Evolutionary conservation across 1,139 yeast species (phyloP).

Genomic region (Hemisphaericaspora lyxosophila): DNA sequence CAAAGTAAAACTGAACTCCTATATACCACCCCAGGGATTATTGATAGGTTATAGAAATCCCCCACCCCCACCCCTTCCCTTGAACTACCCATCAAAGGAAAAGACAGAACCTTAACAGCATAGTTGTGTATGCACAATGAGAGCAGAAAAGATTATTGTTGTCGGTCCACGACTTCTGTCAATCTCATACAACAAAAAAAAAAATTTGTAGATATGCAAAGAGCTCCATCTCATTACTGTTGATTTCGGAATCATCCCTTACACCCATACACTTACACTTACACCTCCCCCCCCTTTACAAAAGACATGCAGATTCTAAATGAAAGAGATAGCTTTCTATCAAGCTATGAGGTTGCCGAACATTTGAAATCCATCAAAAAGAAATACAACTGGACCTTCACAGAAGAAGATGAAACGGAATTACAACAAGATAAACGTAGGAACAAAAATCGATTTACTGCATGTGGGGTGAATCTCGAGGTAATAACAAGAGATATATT

Average conservation of each 20-base stretch:
- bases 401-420: conserved; percentile 36
- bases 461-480: conserved; percentile 54
- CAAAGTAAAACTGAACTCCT: too few relatives aligned
- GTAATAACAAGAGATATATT: conserved; percentile 64
- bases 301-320: conserved; percentile 37
- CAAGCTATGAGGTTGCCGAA: conserved; percentile 69
- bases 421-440: conserved; percentile 25
- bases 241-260: not conserved
- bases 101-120: too few relatives aligned
- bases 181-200: not conserved
- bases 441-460: conserved; percentile 44
- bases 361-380: conserved; percentile 56
- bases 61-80: too few relatives aligned
- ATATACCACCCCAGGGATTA: too few relatives aligned
- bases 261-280: too few relatives aligned
- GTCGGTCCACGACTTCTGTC: too few relatives aligned
- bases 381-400: conserved; percentile 47
- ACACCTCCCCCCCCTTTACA: not conserved
- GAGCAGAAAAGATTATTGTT: too few relatives aligned
- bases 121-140: too few relatives aligned
- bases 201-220: not conserved
- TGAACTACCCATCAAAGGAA: too few relatives aligned
- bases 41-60: too few relatives aligned
- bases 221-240: not conserved
- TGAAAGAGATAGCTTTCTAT: conserved; percentile 61